Conservation (phyloP, 305 asterid species). For the Ruellia speciosa region DNA sequence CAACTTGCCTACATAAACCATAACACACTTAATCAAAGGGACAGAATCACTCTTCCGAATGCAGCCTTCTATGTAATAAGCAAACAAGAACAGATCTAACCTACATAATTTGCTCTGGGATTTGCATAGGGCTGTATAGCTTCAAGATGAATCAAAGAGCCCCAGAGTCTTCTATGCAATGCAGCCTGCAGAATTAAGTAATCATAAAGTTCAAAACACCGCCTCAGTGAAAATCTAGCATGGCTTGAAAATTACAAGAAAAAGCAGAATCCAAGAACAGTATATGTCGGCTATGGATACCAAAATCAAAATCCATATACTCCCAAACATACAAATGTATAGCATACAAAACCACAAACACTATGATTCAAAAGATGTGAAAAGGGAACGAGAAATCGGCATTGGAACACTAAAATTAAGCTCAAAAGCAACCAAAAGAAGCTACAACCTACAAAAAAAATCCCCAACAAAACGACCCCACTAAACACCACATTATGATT, state of each 20-base stretch:
- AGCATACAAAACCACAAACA: slow-evolving; percentile 20
- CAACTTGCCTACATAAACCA: background rate
- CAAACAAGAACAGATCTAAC: slow-evolving; percentile 46
- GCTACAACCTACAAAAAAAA: slow-evolving; percentile 20
- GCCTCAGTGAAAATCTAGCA: slow-evolving; percentile 14
- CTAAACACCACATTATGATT: slow-evolving; percentile 28
- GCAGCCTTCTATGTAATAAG: background rate
- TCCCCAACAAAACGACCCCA: slow-evolving; percentile 42
- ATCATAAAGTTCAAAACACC: slow-evolving; percentile 17
- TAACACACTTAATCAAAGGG: background rate
- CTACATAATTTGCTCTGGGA: slow-evolving; percentile 73
- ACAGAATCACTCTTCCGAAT: slow-evolving; percentile 3
- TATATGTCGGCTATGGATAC: slow-evolving; percentile 7
- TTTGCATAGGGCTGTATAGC: slow-evolving; percentile 71
- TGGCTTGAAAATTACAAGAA: slow-evolving; percentile 1
- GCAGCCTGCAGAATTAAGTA: slow-evolving; percentile 45
- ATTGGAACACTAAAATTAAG: slow-evolving; percentile 27
- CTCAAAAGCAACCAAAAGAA: slow-evolving; percentile 30
- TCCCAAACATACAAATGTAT: background rate
- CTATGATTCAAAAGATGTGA: slow-evolving; percentile 22
- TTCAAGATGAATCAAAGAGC: slow-evolving; percentile 70
- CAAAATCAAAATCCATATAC: slow-evolving; percentile 15
- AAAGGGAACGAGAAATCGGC: slow-evolving; percentile 18
- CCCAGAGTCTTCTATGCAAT: slow-evolving; percentile 74
- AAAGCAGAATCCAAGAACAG: slow-evolving; percentile 15